These are phyloP conservation scores for Kwoniella botswanensis DNA, from an alignment of 768 basidiomycete species.

Conservation along the genomic window DNA sequence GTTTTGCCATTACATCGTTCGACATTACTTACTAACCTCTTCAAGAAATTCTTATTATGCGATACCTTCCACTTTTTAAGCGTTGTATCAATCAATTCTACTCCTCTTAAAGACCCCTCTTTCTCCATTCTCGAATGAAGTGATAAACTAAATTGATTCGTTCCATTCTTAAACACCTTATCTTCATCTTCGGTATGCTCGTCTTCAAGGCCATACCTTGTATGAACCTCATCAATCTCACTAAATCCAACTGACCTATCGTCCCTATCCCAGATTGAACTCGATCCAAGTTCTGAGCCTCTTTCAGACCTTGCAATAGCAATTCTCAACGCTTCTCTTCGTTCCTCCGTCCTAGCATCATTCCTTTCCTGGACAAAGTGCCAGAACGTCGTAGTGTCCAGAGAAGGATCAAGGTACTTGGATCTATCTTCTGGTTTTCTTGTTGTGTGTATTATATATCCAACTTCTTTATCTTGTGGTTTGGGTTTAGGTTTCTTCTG, in stretches of 20 bases:
- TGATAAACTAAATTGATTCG: background rate
- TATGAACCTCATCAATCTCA: background rate
- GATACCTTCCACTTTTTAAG: background rate
- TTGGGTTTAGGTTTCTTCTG: background rate
- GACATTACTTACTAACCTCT: background rate
- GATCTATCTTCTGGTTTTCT: constrained; percentile 1
- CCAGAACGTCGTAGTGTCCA: background rate
- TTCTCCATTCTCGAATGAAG: background rate
- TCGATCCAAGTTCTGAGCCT: background rate
- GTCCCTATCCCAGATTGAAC: background rate
- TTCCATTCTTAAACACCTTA: background rate
- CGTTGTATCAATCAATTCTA: constrained; percentile 3
- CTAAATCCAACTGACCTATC: background rate
- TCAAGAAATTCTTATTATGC: background rate
- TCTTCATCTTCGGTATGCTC: background rate
- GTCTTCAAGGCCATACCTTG: no score
- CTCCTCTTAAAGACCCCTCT: background rate
- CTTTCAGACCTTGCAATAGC: background rate
- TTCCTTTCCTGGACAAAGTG: background rate
- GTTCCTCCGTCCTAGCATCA: background rate
- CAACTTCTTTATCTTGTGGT: background rate
- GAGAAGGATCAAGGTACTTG: constrained; percentile 3
- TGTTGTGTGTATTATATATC: background rate
- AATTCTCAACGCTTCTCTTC: background rate
- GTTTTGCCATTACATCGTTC: background rate